Conservation (phyloP, 1,139 yeast genomes). For the Suhomyces kunorum region DNA sequence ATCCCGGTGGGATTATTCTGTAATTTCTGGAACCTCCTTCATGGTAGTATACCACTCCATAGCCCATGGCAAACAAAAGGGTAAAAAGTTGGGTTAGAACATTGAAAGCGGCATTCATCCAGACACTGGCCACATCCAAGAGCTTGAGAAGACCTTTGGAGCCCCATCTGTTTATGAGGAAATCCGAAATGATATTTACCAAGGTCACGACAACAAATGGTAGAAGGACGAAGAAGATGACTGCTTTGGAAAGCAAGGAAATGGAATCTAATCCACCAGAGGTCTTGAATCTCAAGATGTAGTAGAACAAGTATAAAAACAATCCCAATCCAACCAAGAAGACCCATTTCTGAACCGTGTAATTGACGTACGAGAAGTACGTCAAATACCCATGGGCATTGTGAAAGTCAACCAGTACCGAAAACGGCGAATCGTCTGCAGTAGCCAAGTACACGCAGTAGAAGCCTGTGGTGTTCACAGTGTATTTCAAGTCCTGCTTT, state of each 20-base stretch:
- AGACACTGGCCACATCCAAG: conserved; percentile 14
- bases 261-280: conserved; percentile 36
- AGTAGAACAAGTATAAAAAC: conserved; percentile 27
- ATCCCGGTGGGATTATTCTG: conserved; percentile 28
- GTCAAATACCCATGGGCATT: conserved; percentile 34
- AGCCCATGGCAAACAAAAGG: conserved; percentile 42
- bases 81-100: conserved; percentile 16
- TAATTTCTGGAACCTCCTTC: conserved; percentile 28
- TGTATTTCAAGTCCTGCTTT: conserved; percentile 16
- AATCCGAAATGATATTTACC: conserved; percentile 16
- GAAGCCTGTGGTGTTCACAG: conserved; percentile 29
- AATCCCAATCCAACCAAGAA: conserved; percentile 21
- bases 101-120: background rate
- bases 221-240: conserved; percentile 31
- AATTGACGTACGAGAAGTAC: conserved; percentile 21
- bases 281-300: conserved; percentile 31
- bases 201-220: conserved; percentile 24
- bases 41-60: conserved; percentile 39
- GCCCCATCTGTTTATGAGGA: conserved; percentile 22
- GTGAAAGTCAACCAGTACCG: conserved; percentile 24
- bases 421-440: conserved; percentile 17
- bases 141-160: conserved; percentile 21
- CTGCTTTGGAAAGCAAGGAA: conserved; percentile 36
- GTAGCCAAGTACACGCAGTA: conserved; percentile 40
- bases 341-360: conserved; percentile 22